phyloP scores from a whole-genome alignment of 164 flowering plant genomes.

The Buxus sempervirens region DNA sequence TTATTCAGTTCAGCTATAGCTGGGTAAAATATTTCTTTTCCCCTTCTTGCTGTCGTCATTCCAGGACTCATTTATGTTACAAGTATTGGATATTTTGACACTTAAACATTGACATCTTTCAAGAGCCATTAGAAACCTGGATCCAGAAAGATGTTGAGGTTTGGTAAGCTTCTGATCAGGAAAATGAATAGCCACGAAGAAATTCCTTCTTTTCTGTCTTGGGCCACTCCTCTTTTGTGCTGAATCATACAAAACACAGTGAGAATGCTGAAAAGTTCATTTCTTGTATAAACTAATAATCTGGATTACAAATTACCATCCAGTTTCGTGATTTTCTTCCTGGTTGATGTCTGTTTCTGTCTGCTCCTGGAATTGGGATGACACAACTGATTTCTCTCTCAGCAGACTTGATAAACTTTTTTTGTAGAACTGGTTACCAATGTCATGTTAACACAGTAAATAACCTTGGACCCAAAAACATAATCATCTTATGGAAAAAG shows the following conservation, averaged over 20 bases:
- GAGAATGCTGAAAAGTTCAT: constrained; percentile 4
- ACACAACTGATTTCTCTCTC: constrained; percentile 25
- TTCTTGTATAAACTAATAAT: not conserved
- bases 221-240: constrained; percentile 15
- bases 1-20: not conserved
- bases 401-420: constrained; percentile 58
- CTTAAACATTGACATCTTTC: constrained; percentile 4
- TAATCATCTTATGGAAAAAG: not conserved
- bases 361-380: constrained; percentile 11
- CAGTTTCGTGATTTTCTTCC: constrained; percentile 13
- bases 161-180: constrained; percentile 10
- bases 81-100: not conserved
- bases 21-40: not conserved
- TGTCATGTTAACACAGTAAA: constrained; percentile 1
- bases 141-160: constrained; percentile 1
- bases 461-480: not conserved
- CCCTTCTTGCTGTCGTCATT: not conserved
- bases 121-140: not conserved
- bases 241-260: constrained; percentile 25
- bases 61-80: not conserved
- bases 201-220: constrained; percentile 12
- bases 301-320: constrained; percentile 22
- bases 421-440: constrained; percentile 55
- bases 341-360: constrained; percentile 4
- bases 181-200: constrained; percentile 34